These are phyloP conservation scores for Dactylellina haptotyla DNA, from an alignment of 2,329 filamentous ascomycete species.

Conservation along the genomic window DNA sequence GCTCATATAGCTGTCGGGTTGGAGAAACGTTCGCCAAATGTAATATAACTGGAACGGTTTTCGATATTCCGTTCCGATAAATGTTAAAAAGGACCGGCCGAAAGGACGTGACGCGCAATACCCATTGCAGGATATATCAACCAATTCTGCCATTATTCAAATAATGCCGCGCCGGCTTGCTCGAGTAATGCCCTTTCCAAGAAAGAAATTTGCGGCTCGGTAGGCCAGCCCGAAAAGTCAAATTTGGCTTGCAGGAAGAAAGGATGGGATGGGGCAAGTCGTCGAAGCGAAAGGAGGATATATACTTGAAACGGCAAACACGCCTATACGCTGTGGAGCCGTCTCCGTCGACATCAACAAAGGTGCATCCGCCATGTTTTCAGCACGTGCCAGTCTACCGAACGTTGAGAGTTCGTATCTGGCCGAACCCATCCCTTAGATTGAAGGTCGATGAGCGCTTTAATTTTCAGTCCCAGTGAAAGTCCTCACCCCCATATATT, in stretches of 20 bases:
- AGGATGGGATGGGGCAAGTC: neutral
- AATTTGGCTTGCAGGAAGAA: neutral
- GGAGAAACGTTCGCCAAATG: too few relatives aligned
- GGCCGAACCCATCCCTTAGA: constrained; percentile 19
- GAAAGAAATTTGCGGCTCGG: neutral
- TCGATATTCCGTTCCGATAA: too few relatives aligned
- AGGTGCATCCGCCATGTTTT: constrained; percentile 7
- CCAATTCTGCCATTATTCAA: neutral
- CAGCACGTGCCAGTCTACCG: constrained; percentile 20
- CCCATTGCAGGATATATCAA: neutral
- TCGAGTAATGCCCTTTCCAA: constrained; percentile 1
- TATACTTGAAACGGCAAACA: constrained; percentile 4
- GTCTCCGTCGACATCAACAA: neutral
- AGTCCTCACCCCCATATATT: too few relatives aligned
- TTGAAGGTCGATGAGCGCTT: constrained; percentile 43
- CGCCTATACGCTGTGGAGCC: neutral
- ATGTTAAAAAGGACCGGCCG: neutral
- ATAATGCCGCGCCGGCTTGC: neutral
- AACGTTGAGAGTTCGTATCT: constrained; percentile 29
- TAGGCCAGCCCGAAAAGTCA: neutral
- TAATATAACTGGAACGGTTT: too few relatives aligned
- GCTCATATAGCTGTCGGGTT: too few relatives aligned
- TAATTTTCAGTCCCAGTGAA: too few relatives aligned
- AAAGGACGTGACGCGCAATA: neutral
- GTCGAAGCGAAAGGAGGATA: neutral